These are phyloP conservation scores for Epichloe sibirici DNA, from an alignment of 2,329 filamentous ascomycete genomes.

Conservation along the genomic window DNA sequence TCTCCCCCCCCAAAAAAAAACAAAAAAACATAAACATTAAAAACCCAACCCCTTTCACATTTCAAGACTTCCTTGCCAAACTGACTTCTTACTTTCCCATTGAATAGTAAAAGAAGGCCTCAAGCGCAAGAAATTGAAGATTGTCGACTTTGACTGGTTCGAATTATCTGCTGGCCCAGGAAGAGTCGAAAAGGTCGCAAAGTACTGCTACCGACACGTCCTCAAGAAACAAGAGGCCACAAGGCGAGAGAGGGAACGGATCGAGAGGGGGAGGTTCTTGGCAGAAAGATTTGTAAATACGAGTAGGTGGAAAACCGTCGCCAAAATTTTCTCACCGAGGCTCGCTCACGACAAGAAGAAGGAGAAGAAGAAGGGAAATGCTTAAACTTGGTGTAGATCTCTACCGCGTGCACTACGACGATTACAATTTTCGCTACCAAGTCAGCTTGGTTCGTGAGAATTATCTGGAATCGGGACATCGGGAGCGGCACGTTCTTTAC, in stretches of 20 bases:
- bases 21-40: too few relatives aligned
- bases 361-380: constrained; percentile 13
- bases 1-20: background rate
- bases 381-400: constrained; percentile 29
- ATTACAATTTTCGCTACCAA: constrained; percentile 49
- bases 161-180: constrained; percentile 28
- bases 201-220: background rate
- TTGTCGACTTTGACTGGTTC: constrained; percentile 42
- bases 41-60: too few relatives aligned
- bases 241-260: constrained; percentile 20
- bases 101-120: constrained; percentile 25
- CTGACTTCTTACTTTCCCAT: background rate
- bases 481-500: constrained; percentile 27
- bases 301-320: constrained; percentile 19
- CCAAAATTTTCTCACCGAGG: too few relatives aligned
- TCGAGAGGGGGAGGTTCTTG: constrained; percentile 26
- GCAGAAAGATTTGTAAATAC: constrained; percentile 34
- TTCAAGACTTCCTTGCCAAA: too few relatives aligned
- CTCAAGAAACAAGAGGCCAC: constrained; percentile 11
- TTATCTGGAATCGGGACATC: background rate
- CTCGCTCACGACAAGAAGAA: too few relatives aligned
- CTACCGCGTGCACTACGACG: constrained; percentile 55
- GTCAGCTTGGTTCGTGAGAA: constrained; percentile 45
- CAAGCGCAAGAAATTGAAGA: constrained; percentile 20
- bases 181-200: background rate